Percentiles rank a stretch among this genome's conserved stretches.
These are phyloP conservation scores for Pleurotus sapidus DNA, from an alignment of 768 basidiomycete species.

Conservation along the genomic window DNA sequence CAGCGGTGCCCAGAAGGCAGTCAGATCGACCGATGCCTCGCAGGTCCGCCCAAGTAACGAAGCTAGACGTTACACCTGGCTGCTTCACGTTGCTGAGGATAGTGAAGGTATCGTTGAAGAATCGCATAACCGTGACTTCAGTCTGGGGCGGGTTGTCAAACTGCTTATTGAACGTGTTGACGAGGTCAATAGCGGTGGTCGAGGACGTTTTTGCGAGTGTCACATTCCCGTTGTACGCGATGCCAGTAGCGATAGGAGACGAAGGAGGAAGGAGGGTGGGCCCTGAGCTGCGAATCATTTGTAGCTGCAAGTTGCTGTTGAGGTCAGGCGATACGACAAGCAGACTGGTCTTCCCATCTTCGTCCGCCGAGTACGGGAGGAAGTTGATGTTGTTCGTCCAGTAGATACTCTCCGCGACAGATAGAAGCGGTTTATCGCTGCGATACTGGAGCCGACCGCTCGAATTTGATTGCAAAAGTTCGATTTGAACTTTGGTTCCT, in stretches of 20 bases:
- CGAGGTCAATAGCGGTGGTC: slow-evolving; percentile 3
- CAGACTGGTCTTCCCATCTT: slow-evolving; percentile 5
- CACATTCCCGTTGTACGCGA: slow-evolving; percentile 4
- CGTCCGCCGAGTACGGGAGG: slow-evolving; percentile 4
- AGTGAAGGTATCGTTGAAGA: not conserved
- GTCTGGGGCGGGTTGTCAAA: not conserved
- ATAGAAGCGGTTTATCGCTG: not conserved
- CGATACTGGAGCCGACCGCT: slow-evolving; percentile 1
- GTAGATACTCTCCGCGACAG: slow-evolving; percentile 1
- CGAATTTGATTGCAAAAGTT: not conserved
- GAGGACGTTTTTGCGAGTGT: not conserved
- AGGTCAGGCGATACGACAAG: not conserved
- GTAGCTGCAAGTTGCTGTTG: not conserved
- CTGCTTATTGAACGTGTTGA: slow-evolving; percentile 1
- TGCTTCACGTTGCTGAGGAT: not conserved
- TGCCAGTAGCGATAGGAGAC: not conserved
- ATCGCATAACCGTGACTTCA: slow-evolving; percentile 2
- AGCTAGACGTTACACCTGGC: not conserved
- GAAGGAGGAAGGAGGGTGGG: slow-evolving; percentile 3
- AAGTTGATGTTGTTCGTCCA: slow-evolving; percentile 1
- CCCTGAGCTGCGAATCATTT: slow-evolving; percentile 6
- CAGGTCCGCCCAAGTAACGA: slow-evolving; percentile 6
- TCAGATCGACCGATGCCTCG: not conserved
- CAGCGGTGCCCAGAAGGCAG: not conserved
- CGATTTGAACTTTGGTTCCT: slow-evolving; percentile 1